phyloP scores from a whole-genome alignment of 192 early-diverging fungal genomes.

The Backusella tuberculispora region DNA sequence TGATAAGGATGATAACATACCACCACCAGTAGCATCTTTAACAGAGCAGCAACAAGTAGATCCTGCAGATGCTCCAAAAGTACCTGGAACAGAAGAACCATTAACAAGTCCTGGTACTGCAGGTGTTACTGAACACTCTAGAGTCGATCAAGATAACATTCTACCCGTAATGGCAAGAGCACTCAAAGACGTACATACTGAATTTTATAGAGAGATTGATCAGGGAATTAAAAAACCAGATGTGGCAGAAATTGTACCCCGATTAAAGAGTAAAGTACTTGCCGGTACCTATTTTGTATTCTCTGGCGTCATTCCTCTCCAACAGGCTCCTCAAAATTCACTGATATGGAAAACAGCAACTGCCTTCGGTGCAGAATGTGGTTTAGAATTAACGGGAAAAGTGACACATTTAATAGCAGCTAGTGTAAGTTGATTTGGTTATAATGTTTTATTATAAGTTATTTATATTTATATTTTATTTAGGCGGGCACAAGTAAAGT shows the following conservation, averaged over 20 bases:
- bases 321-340: conserved; percentile 57
- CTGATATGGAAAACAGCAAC: conserved; percentile 83
- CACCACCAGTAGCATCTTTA: not conserved
- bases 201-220: conserved; percentile 68
- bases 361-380: conserved; percentile 86
- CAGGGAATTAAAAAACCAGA: not conserved
- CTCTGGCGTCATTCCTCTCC: conserved; percentile 77
- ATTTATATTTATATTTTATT: not conserved
- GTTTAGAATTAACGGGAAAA: conserved; percentile 54
- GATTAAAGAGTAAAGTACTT: conserved; percentile 67
- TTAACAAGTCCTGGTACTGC: not conserved
- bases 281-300: conserved; percentile 76
- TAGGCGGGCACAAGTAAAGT: conserved; percentile 80
- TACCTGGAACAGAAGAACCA: conserved; percentile 13
- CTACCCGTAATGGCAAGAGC: conserved; percentile 38
- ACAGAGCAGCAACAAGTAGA: conserved; percentile 24
- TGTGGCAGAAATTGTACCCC: conserved; percentile 60
- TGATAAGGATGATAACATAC: conserved; percentile 32
- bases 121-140: not conserved
- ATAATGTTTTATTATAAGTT: not conserved
- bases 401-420: conserved; percentile 92
- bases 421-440: conserved; percentile 55
- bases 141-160: not conserved
- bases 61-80: not conserved
- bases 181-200: conserved; percentile 65